Conservation (phyloP, 23 red algal genomes). For the Pyropia yezoensis region DNA sequence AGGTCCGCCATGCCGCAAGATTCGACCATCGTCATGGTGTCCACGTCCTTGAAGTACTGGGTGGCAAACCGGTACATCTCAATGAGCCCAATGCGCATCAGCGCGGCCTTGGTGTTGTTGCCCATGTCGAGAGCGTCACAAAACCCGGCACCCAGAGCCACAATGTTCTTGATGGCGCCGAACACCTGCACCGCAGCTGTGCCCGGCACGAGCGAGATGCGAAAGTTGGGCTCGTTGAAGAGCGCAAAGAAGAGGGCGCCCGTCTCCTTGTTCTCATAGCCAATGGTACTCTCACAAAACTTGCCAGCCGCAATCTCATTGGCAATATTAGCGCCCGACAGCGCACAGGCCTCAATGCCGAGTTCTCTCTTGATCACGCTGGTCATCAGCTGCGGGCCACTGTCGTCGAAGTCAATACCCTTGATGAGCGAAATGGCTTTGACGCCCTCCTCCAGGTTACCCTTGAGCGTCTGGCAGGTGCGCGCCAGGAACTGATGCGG, state of each 20-base stretch:
- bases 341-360: conserved; percentile 53
- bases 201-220: conserved; percentile 58
- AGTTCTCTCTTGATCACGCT: conserved; percentile 68
- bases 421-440: conserved; percentile 87
- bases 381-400: conserved; percentile 67
- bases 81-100: conserved; percentile 79
- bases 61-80: conserved; percentile 84
- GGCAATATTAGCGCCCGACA: conserved; percentile 88
- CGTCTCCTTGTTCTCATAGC: conserved; percentile 36
- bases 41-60: conserved; percentile 45
- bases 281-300: conserved; percentile 88
- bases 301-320: conserved; percentile 85
- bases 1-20: conserved; percentile 82
- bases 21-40: conserved; percentile 67
- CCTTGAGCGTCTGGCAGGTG: conserved; percentile 52
- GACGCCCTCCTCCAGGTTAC: conserved; percentile 20
- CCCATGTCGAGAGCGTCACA: conserved; percentile 74
- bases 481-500: conserved; percentile 81
- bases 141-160: conserved; percentile 82
- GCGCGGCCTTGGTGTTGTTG: conserved; percentile 80
- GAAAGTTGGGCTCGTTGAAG: conserved; percentile 75
- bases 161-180: conserved; percentile 89
- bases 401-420: conserved; percentile 71
- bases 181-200: conserved; percentile 69
- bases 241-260: conserved; percentile 51